A percentile compares a stretch with the other conserved stretches of the same genome.
These are phyloP conservation scores for Immersiella caudata DNA, from an alignment of 495 filamentous ascomycete species.

Conservation along the genomic window DNA sequence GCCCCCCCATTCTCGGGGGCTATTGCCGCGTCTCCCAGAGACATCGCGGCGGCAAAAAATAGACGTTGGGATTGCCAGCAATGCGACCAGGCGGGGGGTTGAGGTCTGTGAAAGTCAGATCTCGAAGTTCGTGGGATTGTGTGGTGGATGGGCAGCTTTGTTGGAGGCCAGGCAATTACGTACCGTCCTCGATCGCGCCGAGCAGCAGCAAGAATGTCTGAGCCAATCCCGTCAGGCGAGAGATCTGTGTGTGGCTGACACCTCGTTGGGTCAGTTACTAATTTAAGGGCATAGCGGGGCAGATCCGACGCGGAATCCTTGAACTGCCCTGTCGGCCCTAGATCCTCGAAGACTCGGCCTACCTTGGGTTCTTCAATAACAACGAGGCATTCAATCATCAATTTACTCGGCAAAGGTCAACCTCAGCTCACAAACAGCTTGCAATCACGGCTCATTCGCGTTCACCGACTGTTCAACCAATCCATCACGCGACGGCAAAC, in stretches of 20 bases:
- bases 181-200: constrained; percentile 9
- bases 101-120: neutral
- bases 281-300: neutral
- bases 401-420: too few species aligned
- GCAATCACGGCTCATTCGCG: too few species aligned
- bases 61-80: neutral
- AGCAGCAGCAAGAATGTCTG: neutral
- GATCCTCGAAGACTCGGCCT: neutral
- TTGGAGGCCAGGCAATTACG: constrained; percentile 16
- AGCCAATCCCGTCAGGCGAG: constrained; percentile 1
- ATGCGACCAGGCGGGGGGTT: neutral
- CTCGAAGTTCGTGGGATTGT: neutral
- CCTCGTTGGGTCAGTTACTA: neutral
- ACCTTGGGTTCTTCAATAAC: neutral
- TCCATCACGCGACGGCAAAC: neutral
- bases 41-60: constrained; percentile 27
- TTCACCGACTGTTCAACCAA: neutral
- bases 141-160: neutral
- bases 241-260: neutral
- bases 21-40: constrained; percentile 30
- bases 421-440: too few species aligned
- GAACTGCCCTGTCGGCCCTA: neutral
- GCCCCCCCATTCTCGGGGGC: constrained; percentile 28
- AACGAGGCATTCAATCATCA: too few species aligned
- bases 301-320: neutral